Percentiles rank a stretch among this genome's conserved stretches.
Conservation (phyloP, 495 filamentous ascomycete genomes). For the Cetradonia linearis region DNA sequence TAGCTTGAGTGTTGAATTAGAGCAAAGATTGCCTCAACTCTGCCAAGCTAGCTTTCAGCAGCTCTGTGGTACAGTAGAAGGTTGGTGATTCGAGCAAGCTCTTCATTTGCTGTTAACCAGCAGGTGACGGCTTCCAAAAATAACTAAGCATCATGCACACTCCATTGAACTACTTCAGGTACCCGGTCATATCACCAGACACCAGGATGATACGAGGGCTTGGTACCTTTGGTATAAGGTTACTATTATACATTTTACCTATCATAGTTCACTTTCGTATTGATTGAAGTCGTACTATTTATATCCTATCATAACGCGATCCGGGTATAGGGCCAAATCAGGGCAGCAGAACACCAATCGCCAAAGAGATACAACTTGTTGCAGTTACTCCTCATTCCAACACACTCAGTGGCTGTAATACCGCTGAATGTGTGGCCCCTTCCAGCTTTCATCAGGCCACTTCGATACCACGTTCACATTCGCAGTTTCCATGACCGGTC, state of each 20-base stretch:
- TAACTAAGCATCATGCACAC: neutral
- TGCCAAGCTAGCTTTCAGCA: neutral
- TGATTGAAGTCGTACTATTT: neutral
- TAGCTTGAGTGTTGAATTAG: neutral
- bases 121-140: neutral
- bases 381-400: neutral
- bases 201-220: neutral
- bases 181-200: neutral
- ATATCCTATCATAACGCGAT: neutral
- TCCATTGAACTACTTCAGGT: neutral
- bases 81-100: neutral
- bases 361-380: neutral
- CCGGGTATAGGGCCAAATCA: neutral
- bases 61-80: neutral
- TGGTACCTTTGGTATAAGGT: neutral
- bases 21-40: neutral
- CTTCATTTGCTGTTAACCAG: neutral
- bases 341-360: neutral
- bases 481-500: neutral
- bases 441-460: slow-evolving; percentile 1
- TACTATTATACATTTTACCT: neutral
- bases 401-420: neutral
- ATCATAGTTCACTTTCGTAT: neutral
- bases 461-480: neutral
- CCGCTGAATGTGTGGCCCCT: neutral